Percentiles rank a stretch among this genome's conserved stretches.
Evolutionary conservation across 2,329 filamentous ascomycete species (phyloP).

Genomic region (Tolypocladium paradoxum): DNA sequence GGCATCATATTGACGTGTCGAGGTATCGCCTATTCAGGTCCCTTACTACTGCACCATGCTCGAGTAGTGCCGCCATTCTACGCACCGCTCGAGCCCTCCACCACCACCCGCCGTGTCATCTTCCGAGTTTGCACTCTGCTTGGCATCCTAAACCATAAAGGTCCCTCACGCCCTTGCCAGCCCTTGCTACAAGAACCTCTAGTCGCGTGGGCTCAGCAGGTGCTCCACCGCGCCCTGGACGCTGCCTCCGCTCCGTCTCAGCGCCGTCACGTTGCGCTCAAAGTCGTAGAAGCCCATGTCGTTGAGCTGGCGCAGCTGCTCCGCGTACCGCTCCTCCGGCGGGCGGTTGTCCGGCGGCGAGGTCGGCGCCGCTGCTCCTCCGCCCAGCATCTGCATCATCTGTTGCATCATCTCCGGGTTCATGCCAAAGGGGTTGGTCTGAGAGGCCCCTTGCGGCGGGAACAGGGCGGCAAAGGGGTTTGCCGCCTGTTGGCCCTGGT

Average conservation of each 20-base stretch:
- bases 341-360: constrained; percentile 71
- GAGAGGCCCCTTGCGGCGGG: constrained; percentile 16
- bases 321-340: constrained; percentile 85
- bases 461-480: constrained; percentile 65
- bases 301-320: constrained; percentile 85
- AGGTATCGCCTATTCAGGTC: background rate
- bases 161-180: background rate
- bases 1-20: background rate
- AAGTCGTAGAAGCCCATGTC: constrained; percentile 99
- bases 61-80: background rate
- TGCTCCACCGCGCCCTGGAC: constrained; percentile 86
- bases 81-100: background rate
- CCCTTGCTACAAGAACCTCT: background rate
- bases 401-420: constrained; percentile 46
- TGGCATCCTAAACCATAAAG: background rate
- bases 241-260: constrained; percentile 81
- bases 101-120: background rate
- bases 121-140: background rate
- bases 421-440: constrained; percentile 32
- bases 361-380: constrained; percentile 24
- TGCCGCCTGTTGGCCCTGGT: constrained; percentile 27
- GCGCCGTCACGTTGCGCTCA: constrained; percentile 78
- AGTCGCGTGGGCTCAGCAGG: constrained; percentile 36
- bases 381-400: constrained; percentile 38
- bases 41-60: background rate